These are phyloP conservation scores for Cryphonectria naterciae DNA, from an alignment of 2,329 filamentous ascomycete genomes.

Conservation along the genomic window DNA sequence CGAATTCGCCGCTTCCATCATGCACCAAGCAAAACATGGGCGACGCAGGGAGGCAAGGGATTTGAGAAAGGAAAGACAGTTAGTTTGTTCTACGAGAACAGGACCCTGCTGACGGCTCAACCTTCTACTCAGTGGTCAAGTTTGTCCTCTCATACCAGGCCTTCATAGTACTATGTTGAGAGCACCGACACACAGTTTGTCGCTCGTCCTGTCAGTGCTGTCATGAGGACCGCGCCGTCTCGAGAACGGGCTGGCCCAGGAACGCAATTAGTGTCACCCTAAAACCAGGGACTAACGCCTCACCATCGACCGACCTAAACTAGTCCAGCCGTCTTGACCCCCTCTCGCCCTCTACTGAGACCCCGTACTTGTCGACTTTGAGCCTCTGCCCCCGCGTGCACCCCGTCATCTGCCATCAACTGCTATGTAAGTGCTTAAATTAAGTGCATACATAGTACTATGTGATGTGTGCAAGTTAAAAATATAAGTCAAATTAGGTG, in stretches of 20 bases:
- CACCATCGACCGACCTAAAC: constrained; percentile 21
- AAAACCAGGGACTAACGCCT: constrained; percentile 25
- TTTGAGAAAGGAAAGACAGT: background rate
- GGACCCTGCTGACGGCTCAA: background rate
- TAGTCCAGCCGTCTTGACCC: background rate
- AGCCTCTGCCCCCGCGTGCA: background rate
- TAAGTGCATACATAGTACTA: background rate
- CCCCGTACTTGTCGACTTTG: background rate
- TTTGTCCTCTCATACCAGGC: background rate
- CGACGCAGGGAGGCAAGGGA: background rate
- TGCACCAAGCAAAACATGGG: background rate
- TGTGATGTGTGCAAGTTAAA: background rate
- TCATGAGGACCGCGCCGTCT: background rate
- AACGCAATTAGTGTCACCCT: constrained; percentile 10
- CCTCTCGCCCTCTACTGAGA: background rate
- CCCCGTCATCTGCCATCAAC: background rate
- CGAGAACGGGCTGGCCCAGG: background rate
- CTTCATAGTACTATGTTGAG: background rate
- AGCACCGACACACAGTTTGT: background rate
- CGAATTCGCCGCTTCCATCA: background rate
- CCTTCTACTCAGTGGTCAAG: background rate
- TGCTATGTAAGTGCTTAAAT: background rate
- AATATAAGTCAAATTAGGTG: background rate
- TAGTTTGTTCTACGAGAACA: background rate
- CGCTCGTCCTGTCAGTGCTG: constrained; percentile 2